These are phyloP conservation scores for Waltergamsia citrina DNA, from an alignment of 2,329 filamentous ascomycete genomes.

Conservation along the genomic window DNA sequence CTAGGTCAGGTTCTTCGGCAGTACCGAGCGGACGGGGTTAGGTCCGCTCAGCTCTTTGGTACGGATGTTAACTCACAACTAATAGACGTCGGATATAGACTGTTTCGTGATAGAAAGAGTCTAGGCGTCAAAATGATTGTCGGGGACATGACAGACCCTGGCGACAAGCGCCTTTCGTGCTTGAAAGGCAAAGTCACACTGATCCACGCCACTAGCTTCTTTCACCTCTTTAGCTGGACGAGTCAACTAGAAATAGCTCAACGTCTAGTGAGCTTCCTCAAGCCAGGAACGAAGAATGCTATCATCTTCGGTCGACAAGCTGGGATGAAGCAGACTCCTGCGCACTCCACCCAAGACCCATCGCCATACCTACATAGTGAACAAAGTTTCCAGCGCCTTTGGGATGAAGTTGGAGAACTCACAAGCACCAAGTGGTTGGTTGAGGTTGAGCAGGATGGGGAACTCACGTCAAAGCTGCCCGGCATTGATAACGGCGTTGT, in stretches of 20 bases:
- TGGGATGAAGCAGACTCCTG: slow-evolving; percentile 22
- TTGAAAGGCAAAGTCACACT: slow-evolving; percentile 33
- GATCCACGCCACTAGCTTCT: slow-evolving; percentile 39
- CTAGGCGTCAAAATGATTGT: slow-evolving; percentile 37
- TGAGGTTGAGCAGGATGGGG: slow-evolving; percentile 21
- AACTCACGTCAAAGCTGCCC: slow-evolving; percentile 10
- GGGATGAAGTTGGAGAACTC: slow-evolving; percentile 39
- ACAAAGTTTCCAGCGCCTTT: slow-evolving; percentile 39
- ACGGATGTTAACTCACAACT: slow-evolving; percentile 39
- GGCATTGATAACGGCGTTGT: slow-evolving; percentile 14
- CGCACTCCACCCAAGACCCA: slow-evolving; percentile 7
- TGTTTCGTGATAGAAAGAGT: slow-evolving; percentile 49
- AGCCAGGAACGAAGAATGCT: slow-evolving; percentile 29
- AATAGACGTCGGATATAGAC: slow-evolving; percentile 49
- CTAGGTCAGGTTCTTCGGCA: slow-evolving; percentile 41
- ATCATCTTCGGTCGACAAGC: slow-evolving; percentile 44
- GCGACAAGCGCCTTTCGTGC: slow-evolving; percentile 20
- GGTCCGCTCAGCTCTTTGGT: slow-evolving; percentile 36
- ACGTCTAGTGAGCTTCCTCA: slow-evolving; percentile 34
- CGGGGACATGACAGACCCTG: slow-evolving; percentile 37
- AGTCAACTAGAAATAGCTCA: slow-evolving; percentile 34
- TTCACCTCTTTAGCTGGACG: slow-evolving; percentile 38
- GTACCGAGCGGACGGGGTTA: slow-evolving; percentile 38
- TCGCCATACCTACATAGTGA: slow-evolving; percentile 37
- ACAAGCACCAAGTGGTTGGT: slow-evolving; percentile 41